Conservation (phyloP, 345 rosid genomes). For the Brassica carinata region DNA sequence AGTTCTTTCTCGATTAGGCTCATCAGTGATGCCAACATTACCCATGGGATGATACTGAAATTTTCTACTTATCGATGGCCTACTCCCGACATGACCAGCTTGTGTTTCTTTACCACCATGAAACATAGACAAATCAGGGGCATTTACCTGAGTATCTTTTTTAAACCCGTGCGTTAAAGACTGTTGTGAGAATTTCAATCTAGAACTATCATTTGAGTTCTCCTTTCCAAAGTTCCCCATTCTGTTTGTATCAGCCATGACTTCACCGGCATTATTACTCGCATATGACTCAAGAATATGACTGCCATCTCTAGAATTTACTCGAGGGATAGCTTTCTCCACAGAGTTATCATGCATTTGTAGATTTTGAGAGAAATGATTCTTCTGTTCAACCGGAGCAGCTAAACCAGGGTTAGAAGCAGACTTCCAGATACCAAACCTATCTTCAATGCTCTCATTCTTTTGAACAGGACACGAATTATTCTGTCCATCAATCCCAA, state of each 20-base stretch:
- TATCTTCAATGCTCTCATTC: constrained; percentile 48
- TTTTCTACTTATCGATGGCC: constrained; percentile 55
- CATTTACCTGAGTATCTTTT: constrained; percentile 33
- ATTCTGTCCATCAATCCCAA: not conserved
- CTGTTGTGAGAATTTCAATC: constrained; percentile 12
- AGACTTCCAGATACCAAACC: constrained; percentile 47
- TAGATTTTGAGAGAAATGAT: constrained; percentile 44
- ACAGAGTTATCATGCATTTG: constrained; percentile 43
- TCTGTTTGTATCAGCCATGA: constrained; percentile 37
- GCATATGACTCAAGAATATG: constrained; percentile 54
- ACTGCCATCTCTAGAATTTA: constrained; percentile 43
- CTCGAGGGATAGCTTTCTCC: constrained; percentile 50
- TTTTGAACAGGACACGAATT: constrained; percentile 24
- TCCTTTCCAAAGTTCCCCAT: constrained; percentile 28
- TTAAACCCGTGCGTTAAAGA: not conserved
- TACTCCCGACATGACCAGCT: constrained; percentile 46
- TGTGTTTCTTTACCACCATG: constrained; percentile 54
- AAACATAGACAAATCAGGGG: constrained; percentile 47
- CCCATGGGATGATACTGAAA: constrained; percentile 98
- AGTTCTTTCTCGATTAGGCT: constrained; percentile 44
- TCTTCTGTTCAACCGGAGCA: constrained; percentile 41
- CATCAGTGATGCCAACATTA: constrained; percentile 58
- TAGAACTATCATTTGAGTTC: constrained; percentile 9
- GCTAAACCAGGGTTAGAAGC: constrained; percentile 47
- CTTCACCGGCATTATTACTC: constrained; percentile 42